A percentile compares a stretch with the other conserved stretches of the same genome.
Evolutionary conservation across 2,329 filamentous ascomycete genomes (phyloP).

Genomic region (Trichoderma atrobrunneum): DNA sequence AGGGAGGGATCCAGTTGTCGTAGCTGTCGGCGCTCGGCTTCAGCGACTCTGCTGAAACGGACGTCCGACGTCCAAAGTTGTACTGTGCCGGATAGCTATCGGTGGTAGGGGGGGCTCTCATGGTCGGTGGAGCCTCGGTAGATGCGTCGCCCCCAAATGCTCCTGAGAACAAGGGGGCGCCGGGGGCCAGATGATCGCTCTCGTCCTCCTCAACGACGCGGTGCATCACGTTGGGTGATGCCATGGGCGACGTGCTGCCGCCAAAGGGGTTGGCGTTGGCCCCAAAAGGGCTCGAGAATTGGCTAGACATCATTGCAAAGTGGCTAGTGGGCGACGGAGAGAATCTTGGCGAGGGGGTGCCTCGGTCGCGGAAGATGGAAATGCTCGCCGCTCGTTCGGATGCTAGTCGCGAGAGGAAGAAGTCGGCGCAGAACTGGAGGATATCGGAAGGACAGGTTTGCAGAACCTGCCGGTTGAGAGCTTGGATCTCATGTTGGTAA

Average conservation of each 20-base stretch:
- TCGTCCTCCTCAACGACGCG: slow-evolving; percentile 76
- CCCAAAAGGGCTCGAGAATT: slow-evolving; percentile 72
- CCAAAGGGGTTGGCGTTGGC: slow-evolving; percentile 72
- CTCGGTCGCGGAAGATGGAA: slow-evolving; percentile 17
- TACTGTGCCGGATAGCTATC: slow-evolving; percentile 87
- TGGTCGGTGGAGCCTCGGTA: slow-evolving; percentile 45
- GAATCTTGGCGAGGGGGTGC: slow-evolving; percentile 10
- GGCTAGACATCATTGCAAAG: slow-evolving; percentile 62
- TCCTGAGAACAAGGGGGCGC: slow-evolving; percentile 47
- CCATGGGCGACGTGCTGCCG: slow-evolving; percentile 46
- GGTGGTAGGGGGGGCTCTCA: slow-evolving; percentile 51
- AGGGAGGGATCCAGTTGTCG: slow-evolving; percentile 87
- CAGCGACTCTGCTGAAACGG: slow-evolving; percentile 93
- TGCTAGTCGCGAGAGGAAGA: slow-evolving; percentile 64
- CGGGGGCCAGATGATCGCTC: slow-evolving; percentile 65
- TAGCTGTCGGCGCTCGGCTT: slow-evolving; percentile 81
- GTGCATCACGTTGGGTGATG: slow-evolving; percentile 40
- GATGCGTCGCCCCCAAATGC: slow-evolving; percentile 54
- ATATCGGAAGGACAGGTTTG: slow-evolving; percentile 60
- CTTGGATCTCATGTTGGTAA: slow-evolving; percentile 62
- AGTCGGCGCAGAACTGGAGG: slow-evolving; percentile 68
- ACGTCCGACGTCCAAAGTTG: slow-evolving; percentile 88
- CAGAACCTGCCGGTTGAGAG: slow-evolving; percentile 59
- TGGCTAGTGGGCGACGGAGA: not conserved
- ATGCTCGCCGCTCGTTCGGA: slow-evolving; percentile 51